phyloP scores from a whole-genome alignment of 129 eudicot genomes.

The Gnaphalium uliginosum region DNA sequence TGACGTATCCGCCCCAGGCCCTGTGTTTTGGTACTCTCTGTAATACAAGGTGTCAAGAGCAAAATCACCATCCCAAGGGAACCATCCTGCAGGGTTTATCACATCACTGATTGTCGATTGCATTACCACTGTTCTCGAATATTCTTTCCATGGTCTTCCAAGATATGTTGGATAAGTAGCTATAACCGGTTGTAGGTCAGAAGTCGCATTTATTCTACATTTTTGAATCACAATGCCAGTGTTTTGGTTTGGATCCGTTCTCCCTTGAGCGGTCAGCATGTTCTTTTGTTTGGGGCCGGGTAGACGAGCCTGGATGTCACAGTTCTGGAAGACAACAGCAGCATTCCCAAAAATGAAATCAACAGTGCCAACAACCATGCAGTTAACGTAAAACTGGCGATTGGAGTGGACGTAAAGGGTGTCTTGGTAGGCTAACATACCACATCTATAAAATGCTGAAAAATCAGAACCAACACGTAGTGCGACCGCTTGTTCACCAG shows the following conservation, averaged over 20 bases:
- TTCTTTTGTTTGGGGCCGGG: constrained; percentile 49
- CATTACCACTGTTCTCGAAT: constrained; percentile 64
- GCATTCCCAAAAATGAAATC: constrained; percentile 72
- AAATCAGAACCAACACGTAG: constrained; percentile 58
- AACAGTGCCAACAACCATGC: constrained; percentile 44
- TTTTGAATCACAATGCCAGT: constrained; percentile 60
- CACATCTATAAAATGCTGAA: constrained; percentile 52
- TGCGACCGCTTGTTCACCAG: constrained; percentile 69
- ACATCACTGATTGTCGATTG: constrained; percentile 35
- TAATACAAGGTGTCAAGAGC: constrained; percentile 55
- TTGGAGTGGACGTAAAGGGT: constrained; percentile 60
- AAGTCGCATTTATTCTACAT: constrained; percentile 38
- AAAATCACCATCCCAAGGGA: constrained; percentile 49
- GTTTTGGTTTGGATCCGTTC: constrained; percentile 51
- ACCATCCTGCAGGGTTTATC: constrained; percentile 58
- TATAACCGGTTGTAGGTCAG: constrained; percentile 44
- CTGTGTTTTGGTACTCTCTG: constrained; percentile 55
- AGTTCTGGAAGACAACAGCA: constrained; percentile 49
- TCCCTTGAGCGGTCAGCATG: constrained; percentile 63
- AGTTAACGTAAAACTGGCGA: constrained; percentile 56
- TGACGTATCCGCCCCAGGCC: constrained; percentile 50
- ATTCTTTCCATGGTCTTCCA: constrained; percentile 68
- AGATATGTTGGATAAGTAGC: constrained; percentile 36
- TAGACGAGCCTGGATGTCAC: constrained; percentile 38
- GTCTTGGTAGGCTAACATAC: constrained; percentile 57